These are phyloP conservation scores for Cyberlindnera mycetangii DNA, from an alignment of 805 yeast species.

Conservation along the genomic window DNA sequence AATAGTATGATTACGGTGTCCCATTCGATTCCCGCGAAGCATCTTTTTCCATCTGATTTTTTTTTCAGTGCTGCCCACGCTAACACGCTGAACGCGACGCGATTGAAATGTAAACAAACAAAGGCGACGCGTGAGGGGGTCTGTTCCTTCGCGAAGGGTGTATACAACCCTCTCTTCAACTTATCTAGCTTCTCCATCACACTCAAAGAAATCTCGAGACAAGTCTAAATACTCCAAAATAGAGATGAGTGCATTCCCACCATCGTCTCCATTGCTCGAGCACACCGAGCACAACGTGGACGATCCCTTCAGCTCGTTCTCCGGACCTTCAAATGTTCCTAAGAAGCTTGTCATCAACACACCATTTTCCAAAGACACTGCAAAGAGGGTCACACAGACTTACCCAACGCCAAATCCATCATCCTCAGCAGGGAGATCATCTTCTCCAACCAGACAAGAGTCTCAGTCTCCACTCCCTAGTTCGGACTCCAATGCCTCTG, in stretches of 20 bases:
- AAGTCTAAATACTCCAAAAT: neutral
- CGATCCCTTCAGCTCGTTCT: slow-evolving; percentile 22
- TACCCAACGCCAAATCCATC: slow-evolving; percentile 79
- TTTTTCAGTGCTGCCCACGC: neutral
- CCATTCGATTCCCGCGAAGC: neutral
- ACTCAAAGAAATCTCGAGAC: no score
- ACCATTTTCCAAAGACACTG: slow-evolving; percentile 4
- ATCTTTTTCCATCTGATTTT: neutral
- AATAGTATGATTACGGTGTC: neutral
- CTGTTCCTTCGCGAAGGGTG: slow-evolving; percentile 1
- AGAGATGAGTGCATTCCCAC: slow-evolving; percentile 30
- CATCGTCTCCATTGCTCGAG: slow-evolving; percentile 36
- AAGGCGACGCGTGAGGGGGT: slow-evolving; percentile 4
- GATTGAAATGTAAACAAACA: slow-evolving; percentile 13
- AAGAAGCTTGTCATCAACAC: slow-evolving; percentile 7
- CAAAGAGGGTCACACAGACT: slow-evolving; percentile 25
- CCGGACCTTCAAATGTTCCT: slow-evolving; percentile 5
- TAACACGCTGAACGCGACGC: slow-evolving; percentile 1
- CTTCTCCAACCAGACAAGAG: slow-evolving; percentile 31
- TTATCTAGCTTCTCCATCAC: no score
- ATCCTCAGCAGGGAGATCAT: slow-evolving; percentile 43
- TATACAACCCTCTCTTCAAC: neutral
- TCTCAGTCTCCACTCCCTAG: slow-evolving; percentile 5
- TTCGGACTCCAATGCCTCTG: slow-evolving; percentile 1
- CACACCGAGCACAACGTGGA: slow-evolving; percentile 12